phyloP scores from a whole-genome alignment of 495 filamentous ascomycete species.

The Penicillium samsonianum region DNA sequence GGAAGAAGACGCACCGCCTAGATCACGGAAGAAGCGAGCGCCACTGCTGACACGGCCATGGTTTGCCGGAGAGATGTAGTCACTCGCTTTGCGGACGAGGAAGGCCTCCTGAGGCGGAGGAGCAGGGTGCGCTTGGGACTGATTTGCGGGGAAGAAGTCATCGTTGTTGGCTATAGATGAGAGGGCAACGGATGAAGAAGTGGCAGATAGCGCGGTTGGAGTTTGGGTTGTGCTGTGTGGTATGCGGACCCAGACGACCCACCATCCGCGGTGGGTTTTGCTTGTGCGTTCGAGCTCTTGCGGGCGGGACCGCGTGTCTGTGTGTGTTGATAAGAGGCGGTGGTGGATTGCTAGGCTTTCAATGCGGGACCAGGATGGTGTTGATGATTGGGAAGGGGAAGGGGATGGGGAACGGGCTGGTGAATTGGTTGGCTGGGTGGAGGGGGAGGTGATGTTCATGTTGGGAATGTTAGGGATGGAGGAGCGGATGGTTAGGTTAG shows the following conservation, averaged over 20 bases:
- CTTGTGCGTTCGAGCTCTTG: conserved; percentile 80
- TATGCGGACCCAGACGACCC: conserved; percentile 89
- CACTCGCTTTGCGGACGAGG: conserved; percentile 75
- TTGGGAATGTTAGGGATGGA: conserved; percentile 90
- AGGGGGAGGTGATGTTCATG: conserved; percentile 33
- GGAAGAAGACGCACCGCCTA: conserved; percentile 41
- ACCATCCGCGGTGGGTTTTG: conserved; percentile 92
- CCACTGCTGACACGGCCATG: conserved; percentile 44
- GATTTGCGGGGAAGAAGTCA: conserved; percentile 17
- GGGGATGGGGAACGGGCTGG: conserved; percentile 57
- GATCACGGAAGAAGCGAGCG: conserved; percentile 50
- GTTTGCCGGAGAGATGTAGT: conserved; percentile 45
- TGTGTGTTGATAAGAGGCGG: conserved; percentile 76
- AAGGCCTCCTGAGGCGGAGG: conserved; percentile 66
- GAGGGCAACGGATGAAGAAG: conserved; percentile 21
- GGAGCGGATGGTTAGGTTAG: conserved; percentile 72
- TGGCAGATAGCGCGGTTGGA: conserved; percentile 22
- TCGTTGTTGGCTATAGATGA: conserved; percentile 23
- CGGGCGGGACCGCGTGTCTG: conserved; percentile 56
- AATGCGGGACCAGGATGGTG: conserved; percentile 63
- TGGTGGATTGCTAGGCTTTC: conserved; percentile 92
- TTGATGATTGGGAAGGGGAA: conserved; percentile 65
- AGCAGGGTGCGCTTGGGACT: background rate
- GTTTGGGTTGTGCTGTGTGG: conserved; percentile 35
- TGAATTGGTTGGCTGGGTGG: conserved; percentile 20